These are phyloP conservation scores for Quercus tomentella DNA, from an alignment of 331 rosid species.

Conservation along the genomic window DNA sequence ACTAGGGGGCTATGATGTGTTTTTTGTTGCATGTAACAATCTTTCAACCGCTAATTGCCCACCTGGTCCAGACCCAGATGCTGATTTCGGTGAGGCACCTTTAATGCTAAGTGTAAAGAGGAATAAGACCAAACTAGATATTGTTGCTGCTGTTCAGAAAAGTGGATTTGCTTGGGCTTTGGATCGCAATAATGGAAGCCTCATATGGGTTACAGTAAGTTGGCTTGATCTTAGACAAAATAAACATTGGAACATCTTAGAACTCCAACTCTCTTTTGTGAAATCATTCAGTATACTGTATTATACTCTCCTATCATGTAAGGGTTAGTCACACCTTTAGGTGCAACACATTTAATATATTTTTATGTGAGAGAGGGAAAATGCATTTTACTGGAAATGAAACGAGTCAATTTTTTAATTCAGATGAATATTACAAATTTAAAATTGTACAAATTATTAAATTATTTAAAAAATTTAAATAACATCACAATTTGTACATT, in stretches of 20 bases:
- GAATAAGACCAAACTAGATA: slow-evolving; percentile 9
- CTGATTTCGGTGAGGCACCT: slow-evolving; percentile 30
- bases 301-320: no score
- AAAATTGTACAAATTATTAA: no score
- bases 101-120: slow-evolving; percentile 1
- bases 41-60: slow-evolving; percentile 35
- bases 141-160: slow-evolving; percentile 39
- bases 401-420: no score
- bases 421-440: no score
- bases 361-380: no score
- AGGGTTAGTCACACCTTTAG: no score
- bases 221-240: background rate
- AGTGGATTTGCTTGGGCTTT: slow-evolving; percentile 73
- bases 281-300: no score
- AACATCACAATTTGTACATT: no score
- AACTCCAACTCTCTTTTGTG: no score
- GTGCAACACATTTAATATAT: no score
- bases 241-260: slow-evolving; percentile 4
- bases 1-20: slow-evolving; percentile 55
- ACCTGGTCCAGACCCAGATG: slow-evolving; percentile 37
- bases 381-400: no score
- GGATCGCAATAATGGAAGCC: slow-evolving; percentile 44
- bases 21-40: slow-evolving; percentile 33
- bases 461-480: no score
- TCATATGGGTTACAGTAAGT: slow-evolving; percentile 49